phyloP scores from a whole-genome alignment of 2,329 filamentous ascomycete genomes.

The Amylocarpus encephaloides region DNA sequence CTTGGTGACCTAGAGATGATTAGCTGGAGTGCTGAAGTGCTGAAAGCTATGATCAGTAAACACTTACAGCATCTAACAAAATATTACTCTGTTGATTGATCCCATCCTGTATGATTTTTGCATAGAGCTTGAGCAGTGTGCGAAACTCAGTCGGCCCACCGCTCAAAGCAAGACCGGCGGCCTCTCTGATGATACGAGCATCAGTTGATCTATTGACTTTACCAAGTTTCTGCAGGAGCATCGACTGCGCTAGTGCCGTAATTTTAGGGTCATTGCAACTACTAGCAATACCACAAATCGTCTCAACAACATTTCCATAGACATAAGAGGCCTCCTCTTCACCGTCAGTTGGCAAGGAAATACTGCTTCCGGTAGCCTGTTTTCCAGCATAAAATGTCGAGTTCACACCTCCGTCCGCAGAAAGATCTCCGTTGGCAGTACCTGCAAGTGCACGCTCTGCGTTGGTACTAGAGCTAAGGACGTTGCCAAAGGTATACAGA shows the following conservation, averaged over 20 bases:
- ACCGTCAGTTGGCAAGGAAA: conserved; percentile 68
- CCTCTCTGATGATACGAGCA: conserved; percentile 76
- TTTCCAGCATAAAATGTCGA: conserved; percentile 46
- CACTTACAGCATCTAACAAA: conserved; percentile 64
- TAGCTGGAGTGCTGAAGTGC: not conserved
- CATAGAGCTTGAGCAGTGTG: conserved; percentile 77
- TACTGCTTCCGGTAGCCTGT: conserved; percentile 64
- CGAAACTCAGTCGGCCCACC: conserved; percentile 79
- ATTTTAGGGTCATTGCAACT: conserved; percentile 85
- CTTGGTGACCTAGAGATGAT: conserved; percentile 53
- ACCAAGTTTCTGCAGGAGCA: conserved; percentile 91
- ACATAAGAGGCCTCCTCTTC: conserved; percentile 74
- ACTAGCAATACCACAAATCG: conserved; percentile 83
- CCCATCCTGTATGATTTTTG: conserved; percentile 66
- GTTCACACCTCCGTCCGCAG: conserved; percentile 40
- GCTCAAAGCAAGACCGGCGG: conserved; percentile 68
- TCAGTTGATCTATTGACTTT: conserved; percentile 78
- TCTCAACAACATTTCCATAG: conserved; percentile 86
- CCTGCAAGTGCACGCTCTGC: conserved; percentile 38
- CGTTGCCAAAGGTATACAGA: conserved; percentile 92
- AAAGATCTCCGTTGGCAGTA: conserved; percentile 46
- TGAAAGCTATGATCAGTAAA: not conserved
- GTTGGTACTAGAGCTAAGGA: conserved; percentile 66
- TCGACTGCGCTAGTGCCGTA: conserved; percentile 84
- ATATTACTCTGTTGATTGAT: conserved; percentile 60